Evolutionary conservation across 2,329 filamentous ascomycete genomes (phyloP), one percentile per base, ranked within the genome.

Genomic region (Capronia epimyces): DNA sequence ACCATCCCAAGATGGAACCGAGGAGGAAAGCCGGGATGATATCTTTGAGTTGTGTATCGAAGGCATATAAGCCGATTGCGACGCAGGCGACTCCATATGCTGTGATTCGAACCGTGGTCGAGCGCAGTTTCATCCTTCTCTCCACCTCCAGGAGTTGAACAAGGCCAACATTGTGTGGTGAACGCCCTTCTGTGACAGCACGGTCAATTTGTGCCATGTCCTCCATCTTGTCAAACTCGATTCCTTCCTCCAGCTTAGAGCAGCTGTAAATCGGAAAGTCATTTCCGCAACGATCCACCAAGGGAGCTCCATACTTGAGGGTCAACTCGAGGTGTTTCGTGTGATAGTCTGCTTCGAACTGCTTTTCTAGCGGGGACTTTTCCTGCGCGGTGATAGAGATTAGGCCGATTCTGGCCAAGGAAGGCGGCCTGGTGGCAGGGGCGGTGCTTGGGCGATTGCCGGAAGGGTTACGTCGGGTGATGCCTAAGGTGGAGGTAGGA

Each of bases 21-120:
- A 93, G 76, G 1, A 87, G 47, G 65, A 93, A 93, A 15, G 82
- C 81, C 25, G 91, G 77, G 0, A 87, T 87, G 50, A 93, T 71
- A 64, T 94, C 88, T 61, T 90, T 84, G 37, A 83, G 79, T 3
- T 87, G 79, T 2, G 84, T 86, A 50, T 82, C 73, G 63, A 93
- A 94, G 4, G 86, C 87, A 62, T 93, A 93, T 0, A 87, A 87
- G 0, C 85, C 87, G 1, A 93, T 87, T 8, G 75, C 79, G 0
- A 81, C 83, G 12, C 85, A 88, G 1, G 88, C 87, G 5, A 89
- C 69, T 0, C 89, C 88, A 59, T 88, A 90, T 32, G 88, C 70
- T 1, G 82, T 66, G 1, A 94, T 80, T 10, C 78, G 65, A 9
- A 73, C 60, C 67, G 72, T 74, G 1, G 69, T 66, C 43, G 70